Conservation (phyloP, 129 eudicot species). For the Lactuca sativa region DNA sequence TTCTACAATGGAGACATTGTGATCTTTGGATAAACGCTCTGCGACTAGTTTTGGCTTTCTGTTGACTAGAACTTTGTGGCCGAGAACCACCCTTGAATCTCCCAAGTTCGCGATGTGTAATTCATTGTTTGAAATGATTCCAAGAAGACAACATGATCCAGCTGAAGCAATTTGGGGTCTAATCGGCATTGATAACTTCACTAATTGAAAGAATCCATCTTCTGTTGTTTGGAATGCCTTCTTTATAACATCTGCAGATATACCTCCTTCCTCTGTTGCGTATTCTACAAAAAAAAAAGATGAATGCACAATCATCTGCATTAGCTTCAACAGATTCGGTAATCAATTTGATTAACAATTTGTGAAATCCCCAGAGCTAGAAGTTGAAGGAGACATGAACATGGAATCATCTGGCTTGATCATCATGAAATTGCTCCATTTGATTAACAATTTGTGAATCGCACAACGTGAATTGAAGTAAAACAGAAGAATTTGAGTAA, state of each 20-base stretch:
- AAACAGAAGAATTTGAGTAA: neutral
- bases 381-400: neutral
- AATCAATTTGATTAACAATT: neutral
- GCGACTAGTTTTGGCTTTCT: conserved; percentile 47
- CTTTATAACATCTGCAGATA: conserved; percentile 61
- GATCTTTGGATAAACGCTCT: conserved; percentile 70
- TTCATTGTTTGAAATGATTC: conserved; percentile 55
- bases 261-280: conserved; percentile 62
- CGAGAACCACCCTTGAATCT: conserved; percentile 79
- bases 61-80: conserved; percentile 40
- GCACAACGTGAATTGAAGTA: neutral
- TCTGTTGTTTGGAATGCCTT: conserved; percentile 72
- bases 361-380: conserved; percentile 40
- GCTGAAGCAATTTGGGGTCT: conserved; percentile 69
- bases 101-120: conserved; percentile 73
- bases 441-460: conserved; percentile 8
- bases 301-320: neutral
- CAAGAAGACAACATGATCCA: conserved; percentile 80
- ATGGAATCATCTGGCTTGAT: neutral
- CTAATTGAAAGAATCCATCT: conserved; percentile 60
- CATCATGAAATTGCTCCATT: neutral
- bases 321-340: neutral
- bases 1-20: conserved; percentile 62
- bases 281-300: conserved; percentile 42
- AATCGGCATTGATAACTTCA: conserved; percentile 43